Conservation (phyloP, 2,329 filamentous ascomycete species). For the Fusarium denticulatum region DNA sequence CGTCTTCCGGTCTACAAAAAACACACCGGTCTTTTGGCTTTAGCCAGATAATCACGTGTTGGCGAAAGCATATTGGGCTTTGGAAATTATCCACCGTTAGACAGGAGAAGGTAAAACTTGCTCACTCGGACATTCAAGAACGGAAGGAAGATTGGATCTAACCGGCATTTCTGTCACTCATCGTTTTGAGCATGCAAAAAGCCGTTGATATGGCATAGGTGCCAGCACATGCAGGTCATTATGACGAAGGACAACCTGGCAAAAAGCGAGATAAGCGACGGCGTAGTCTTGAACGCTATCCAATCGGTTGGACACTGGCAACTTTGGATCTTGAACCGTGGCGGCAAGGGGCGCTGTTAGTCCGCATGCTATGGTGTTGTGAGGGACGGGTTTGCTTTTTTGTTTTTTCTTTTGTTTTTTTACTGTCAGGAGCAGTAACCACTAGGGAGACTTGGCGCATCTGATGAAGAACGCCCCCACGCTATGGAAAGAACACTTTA, state of each 20-base stretch:
- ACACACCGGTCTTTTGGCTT: too few relatives aligned
- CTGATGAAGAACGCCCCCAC: slow-evolving; percentile 33
- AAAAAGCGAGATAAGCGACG: slow-evolving; percentile 43
- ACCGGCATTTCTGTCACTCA: not conserved
- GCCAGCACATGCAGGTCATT: slow-evolving; percentile 38
- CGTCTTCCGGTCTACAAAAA: not conserved
- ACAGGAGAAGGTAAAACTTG: not conserved
- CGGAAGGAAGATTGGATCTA: not conserved
- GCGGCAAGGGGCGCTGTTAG: slow-evolving; percentile 33
- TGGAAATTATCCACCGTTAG: not conserved
- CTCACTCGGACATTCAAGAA: not conserved
- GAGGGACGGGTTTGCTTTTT: slow-evolving; percentile 36
- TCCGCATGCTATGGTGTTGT: slow-evolving; percentile 25
- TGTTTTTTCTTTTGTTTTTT: slow-evolving; percentile 7
- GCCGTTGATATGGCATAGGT: slow-evolving; percentile 30
- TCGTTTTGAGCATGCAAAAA: slow-evolving; percentile 19
- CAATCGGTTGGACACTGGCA: slow-evolving; percentile 40
- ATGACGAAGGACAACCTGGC: slow-evolving; percentile 27
- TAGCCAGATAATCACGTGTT: not conserved
- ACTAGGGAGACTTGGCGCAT: slow-evolving; percentile 33
- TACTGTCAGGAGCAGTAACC: slow-evolving; percentile 30
- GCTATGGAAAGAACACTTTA: slow-evolving; percentile 12
- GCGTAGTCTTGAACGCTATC: slow-evolving; percentile 32
- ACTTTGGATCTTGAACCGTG: slow-evolving; percentile 37
- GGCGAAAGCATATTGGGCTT: not conserved